Evolutionary conservation across 352 stramenopile genomes (phyloP).

Genomic region (Saprolegnia parasitica): DNA sequence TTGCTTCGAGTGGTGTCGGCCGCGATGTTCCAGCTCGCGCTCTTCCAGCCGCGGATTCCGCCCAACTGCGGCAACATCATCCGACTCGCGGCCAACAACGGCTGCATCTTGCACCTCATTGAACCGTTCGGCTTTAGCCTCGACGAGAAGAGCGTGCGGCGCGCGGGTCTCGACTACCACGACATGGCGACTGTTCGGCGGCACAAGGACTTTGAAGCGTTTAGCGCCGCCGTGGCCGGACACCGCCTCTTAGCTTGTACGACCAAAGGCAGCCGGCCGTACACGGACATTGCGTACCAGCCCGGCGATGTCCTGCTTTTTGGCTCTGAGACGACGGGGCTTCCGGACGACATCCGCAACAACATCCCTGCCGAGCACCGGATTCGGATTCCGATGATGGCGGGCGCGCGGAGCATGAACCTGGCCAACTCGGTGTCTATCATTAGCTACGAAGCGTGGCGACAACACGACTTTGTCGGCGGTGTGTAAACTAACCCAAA

Average conservation of each 20-base stretch:
- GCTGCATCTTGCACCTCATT: constrained; percentile 25
- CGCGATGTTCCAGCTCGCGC: constrained; percentile 25
- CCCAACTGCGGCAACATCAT: constrained; percentile 29
- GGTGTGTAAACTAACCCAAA: not conserved
- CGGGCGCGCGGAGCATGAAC: constrained; percentile 15
- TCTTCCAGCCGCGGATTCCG: constrained; percentile 27
- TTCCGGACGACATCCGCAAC: constrained; percentile 22
- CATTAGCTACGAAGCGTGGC: constrained; percentile 28
- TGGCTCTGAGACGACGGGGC: constrained; percentile 15
- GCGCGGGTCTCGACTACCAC: constrained; percentile 21
- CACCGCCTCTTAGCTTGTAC: constrained; percentile 20
- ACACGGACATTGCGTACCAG: constrained; percentile 10
- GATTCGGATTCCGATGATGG: constrained; percentile 23
- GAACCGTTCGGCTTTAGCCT: constrained; percentile 24
- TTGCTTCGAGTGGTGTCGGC: not conserved
- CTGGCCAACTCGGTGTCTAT: constrained; percentile 23
- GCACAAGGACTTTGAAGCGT: constrained; percentile 18
- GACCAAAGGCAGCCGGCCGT: constrained; percentile 22
- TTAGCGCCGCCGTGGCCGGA: constrained; percentile 12
- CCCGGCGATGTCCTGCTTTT: constrained; percentile 15
- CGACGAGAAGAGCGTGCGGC: constrained; percentile 26
- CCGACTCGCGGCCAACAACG: constrained; percentile 21
- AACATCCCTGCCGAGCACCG: constrained; percentile 12
- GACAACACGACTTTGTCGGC: constrained; percentile 19
- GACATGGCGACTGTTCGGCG: constrained; percentile 20